These are phyloP conservation scores for Fonsecaea monophora DNA, from an alignment of 2,329 filamentous ascomycete species.

Conservation along the genomic window DNA sequence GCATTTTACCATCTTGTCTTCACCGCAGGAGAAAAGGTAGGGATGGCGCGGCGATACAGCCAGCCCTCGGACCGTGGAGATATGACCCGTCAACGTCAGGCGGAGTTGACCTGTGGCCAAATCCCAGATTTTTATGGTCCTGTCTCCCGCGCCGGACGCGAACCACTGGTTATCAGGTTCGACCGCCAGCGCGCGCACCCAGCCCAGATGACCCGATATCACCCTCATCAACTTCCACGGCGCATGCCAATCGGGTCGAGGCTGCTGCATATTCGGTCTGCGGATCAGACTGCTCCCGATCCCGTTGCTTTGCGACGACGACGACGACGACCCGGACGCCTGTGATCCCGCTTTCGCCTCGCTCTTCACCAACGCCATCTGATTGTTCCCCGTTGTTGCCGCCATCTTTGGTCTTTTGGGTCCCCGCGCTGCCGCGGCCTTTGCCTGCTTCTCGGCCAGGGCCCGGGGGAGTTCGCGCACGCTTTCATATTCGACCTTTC, in stretches of 20 bases:
- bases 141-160: constrained; percentile 89
- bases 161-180: constrained; percentile 99
- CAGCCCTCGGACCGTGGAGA: constrained; percentile 88
- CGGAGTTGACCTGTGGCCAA: constrained; percentile 83
- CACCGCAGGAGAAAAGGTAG: constrained; percentile 95
- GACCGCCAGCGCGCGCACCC: constrained; percentile 87
- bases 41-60: constrained; percentile 93
- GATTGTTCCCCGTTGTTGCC: constrained; percentile 58
- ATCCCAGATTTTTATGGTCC: constrained; percentile 99
- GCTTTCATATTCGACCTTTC: constrained; percentile 73
- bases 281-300: constrained; percentile 59
- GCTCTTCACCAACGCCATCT: constrained; percentile 69
- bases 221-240: constrained; percentile 99
- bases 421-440: constrained; percentile 64
- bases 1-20: constrained; percentile 99
- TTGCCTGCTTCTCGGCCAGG: constrained; percentile 79
- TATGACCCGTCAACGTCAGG: constrained; percentile 90
- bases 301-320: constrained; percentile 45
- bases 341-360: constrained; percentile 46
- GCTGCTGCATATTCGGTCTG: constrained; percentile 68
- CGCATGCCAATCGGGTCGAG: constrained; percentile 92
- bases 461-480: constrained; percentile 78
- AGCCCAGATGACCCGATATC: constrained; percentile 93
- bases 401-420: constrained; percentile 68
- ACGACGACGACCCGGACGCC: constrained; percentile 36